Evolutionary conservation across 1,284 basidiomycete species (phyloP).

Genomic region (Microbotryum saponariae): DNA sequence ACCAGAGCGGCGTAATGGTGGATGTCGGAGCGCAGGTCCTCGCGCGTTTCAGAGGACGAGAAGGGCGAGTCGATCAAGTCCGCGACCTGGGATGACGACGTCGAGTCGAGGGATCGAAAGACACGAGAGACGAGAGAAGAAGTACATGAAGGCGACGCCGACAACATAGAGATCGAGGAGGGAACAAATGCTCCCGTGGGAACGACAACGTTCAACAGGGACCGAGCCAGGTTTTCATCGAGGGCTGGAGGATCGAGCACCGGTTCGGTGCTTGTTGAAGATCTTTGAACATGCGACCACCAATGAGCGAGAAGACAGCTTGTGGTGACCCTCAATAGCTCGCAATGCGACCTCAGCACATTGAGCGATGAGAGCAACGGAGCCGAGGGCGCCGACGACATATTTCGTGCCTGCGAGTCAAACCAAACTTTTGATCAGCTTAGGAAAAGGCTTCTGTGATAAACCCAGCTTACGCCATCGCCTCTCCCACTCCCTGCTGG

Average conservation of each 20-base stretch:
- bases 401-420: too few relatives aligned
- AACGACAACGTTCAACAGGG: neutral
- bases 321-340: too few relatives aligned
- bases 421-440: too few relatives aligned
- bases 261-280: neutral
- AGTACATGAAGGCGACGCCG: neutral
- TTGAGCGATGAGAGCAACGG: too few relatives aligned
- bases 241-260: constrained; percentile 4
- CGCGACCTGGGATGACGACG: neutral
- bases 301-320: too few relatives aligned
- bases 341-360: too few relatives aligned
- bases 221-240: constrained; percentile 1
- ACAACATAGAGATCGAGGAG: neutral
- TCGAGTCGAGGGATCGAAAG: neutral
- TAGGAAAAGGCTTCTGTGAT: too few relatives aligned
- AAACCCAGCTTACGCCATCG: too few relatives aligned
- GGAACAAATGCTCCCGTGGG: neutral
- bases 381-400: too few relatives aligned
- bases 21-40: constrained; percentile 35
- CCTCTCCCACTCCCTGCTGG: too few relatives aligned
- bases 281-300: too few relatives aligned
- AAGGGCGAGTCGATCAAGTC: neutral
- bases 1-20: constrained; percentile 55
- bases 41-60: neutral
- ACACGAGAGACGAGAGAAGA: neutral